Percentiles rank a stretch among this genome's conserved stretches.
These are phyloP conservation scores for Plectosphaerella sp. DNA, from an alignment of 2,329 filamentous ascomycete species.

Conservation along the genomic window DNA sequence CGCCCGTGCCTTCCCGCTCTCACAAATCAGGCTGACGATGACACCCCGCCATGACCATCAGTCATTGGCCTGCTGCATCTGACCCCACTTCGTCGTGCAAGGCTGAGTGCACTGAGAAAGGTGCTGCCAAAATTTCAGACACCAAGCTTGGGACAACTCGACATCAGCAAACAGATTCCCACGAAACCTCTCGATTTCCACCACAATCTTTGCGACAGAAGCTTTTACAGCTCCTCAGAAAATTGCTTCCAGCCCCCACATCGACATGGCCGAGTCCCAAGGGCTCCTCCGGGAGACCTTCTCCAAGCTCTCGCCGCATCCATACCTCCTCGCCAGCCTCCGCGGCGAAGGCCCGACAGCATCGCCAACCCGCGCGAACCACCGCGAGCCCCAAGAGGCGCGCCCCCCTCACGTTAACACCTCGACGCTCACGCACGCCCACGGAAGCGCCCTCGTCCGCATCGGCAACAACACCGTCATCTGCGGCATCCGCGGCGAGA, in stretches of 20 bases:
- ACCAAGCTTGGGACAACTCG: background rate
- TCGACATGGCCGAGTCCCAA: conserved; percentile 26
- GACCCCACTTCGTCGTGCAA: background rate
- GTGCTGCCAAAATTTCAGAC: background rate
- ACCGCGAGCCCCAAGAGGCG: conserved; percentile 65
- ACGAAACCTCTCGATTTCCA: background rate
- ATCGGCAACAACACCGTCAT: conserved; percentile 91
- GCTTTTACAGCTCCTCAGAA: background rate
- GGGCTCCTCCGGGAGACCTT: conserved; percentile 65
- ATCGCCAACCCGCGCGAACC: conserved; percentile 71
- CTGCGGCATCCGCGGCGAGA: conserved; percentile 84
- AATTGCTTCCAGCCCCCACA: background rate
- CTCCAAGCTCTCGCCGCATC: conserved; percentile 82
- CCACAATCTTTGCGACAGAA: background rate
- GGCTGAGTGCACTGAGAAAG: background rate
- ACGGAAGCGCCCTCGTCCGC: conserved; percentile 85
- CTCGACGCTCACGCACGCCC: conserved; percentile 80
- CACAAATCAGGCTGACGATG: too few species aligned
- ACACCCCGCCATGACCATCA: background rate
- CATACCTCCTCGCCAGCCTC: conserved; percentile 87
- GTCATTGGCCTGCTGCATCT: background rate
- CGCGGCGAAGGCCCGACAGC: conserved; percentile 44
- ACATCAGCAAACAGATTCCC: background rate
- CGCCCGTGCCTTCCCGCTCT: too few species aligned
- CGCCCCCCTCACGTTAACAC: conserved; percentile 74